These are phyloP conservation scores for Pythium graminicola DNA, from an alignment of 352 stramenopile species.

Conservation along the genomic window DNA sequence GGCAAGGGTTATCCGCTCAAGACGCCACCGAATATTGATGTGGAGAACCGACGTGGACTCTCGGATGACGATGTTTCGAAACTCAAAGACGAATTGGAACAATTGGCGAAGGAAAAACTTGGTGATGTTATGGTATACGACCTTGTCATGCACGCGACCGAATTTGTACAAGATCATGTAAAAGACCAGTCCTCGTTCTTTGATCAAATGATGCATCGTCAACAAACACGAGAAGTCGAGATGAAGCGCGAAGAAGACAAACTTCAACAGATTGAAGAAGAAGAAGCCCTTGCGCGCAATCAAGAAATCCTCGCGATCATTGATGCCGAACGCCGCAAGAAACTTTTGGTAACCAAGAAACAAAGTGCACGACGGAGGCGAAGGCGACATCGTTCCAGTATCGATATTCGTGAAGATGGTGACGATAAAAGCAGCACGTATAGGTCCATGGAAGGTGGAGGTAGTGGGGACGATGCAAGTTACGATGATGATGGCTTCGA, in stretches of 20 bases:
- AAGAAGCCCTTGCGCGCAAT: conserved; percentile 56
- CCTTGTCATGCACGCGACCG: conserved; percentile 70
- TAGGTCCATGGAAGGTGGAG: conserved; percentile 17
- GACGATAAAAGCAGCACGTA: conserved; percentile 21
- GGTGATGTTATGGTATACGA: conserved; percentile 78
- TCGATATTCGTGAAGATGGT: conserved; percentile 35
- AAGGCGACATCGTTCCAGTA: conserved; percentile 49
- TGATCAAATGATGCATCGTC: conserved; percentile 80
- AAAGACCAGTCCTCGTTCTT: conserved; percentile 85
- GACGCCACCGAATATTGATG: conserved; percentile 54
- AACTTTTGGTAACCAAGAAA: conserved; percentile 61
- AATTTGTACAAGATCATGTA: conserved; percentile 76
- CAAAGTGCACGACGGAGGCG: conserved; percentile 30
- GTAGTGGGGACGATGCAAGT: conserved; percentile 29
- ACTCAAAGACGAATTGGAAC: conserved; percentile 50
- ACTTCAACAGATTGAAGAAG: conserved; percentile 45
- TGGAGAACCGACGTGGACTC: conserved; percentile 63
- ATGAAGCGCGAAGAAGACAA: conserved; percentile 56
- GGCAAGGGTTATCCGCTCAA: conserved; percentile 57
- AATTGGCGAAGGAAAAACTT: conserved; percentile 53
- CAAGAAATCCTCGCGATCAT: conserved; percentile 76
- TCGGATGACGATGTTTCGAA: conserved; percentile 59
- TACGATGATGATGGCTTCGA: conserved; percentile 30
- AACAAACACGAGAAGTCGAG: conserved; percentile 57
- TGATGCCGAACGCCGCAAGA: conserved; percentile 60